These are phyloP conservation scores for Malassezia psittaci DNA, from an alignment of 1,284 basidiomycete species.

Conservation along the genomic window DNA sequence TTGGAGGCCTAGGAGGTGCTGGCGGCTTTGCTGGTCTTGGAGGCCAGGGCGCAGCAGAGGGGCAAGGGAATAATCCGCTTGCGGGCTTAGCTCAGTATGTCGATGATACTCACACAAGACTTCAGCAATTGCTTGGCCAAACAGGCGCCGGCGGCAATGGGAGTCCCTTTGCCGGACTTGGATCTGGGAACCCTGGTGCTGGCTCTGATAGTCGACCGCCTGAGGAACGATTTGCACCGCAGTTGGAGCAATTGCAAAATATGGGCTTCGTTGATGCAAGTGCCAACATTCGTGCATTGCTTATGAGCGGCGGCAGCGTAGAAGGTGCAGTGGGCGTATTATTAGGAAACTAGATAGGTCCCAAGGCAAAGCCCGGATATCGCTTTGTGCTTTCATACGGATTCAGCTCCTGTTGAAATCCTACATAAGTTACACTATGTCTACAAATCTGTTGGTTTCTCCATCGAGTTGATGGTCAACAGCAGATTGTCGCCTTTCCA, in stretches of 20 bases:
- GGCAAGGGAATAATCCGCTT: conserved; percentile 16
- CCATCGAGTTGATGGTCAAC: conserved; percentile 32
- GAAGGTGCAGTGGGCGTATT: conserved; percentile 37
- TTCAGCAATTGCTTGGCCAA: conserved; percentile 23
- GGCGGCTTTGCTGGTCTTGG: conserved; percentile 10
- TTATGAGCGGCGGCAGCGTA: conserved; percentile 38
- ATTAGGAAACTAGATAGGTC: conserved; percentile 14
- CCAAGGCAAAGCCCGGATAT: not conserved
- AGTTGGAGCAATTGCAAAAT: conserved; percentile 40
- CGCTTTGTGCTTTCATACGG: not conserved
- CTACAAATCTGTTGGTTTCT: conserved; percentile 18
- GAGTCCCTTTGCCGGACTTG: not conserved
- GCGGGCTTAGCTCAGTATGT: conserved; percentile 11
- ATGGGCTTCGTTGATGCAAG: conserved; percentile 43
- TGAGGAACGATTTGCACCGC: conserved; percentile 39
- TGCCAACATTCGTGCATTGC: conserved; percentile 36
- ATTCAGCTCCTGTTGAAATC: too few relatives aligned
- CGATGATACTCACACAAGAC: conserved; percentile 5
- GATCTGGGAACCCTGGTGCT: not conserved
- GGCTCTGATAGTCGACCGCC: conserved; percentile 27
- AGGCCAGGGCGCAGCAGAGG: not conserved
- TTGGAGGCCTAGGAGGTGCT: conserved; percentile 11
- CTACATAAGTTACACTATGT: not conserved
- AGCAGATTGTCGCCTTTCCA: conserved; percentile 33
- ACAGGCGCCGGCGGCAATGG: not conserved